phyloP scores from a whole-genome alignment of 164 flowering plant species.

The Hamamelis virginiana region DNA sequence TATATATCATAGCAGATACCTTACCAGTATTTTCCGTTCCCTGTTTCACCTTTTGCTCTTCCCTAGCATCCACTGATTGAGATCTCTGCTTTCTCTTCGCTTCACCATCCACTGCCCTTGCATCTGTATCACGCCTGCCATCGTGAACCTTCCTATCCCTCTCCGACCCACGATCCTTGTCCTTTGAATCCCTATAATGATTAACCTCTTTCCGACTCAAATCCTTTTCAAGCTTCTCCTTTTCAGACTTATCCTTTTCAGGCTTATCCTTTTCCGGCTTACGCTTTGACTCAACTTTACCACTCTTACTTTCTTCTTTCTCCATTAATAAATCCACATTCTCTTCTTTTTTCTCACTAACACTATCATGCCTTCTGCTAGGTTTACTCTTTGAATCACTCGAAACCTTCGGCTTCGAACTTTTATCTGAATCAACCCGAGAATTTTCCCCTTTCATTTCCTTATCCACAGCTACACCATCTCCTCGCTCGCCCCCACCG shows the following conservation, averaged over 20 bases:
- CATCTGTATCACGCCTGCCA: conserved; percentile 19
- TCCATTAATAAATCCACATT: conserved; percentile 16
- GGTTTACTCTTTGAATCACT: conserved; percentile 47
- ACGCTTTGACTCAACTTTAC: conserved; percentile 40
- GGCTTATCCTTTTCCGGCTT: conserved; percentile 39
- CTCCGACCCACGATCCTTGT: conserved; percentile 42
- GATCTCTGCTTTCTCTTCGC: conserved; percentile 34
- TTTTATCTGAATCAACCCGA: conserved; percentile 28
- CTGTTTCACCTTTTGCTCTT: conserved; percentile 29
- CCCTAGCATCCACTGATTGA: conserved; percentile 20
- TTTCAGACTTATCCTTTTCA: conserved; percentile 43
- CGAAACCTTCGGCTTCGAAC: conserved; percentile 25
- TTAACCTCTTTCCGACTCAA: conserved; percentile 40
- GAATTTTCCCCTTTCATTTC: conserved; percentile 23
- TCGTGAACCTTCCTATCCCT: conserved; percentile 43
- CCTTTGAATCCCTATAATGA: conserved; percentile 38
- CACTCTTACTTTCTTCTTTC: conserved; percentile 38
- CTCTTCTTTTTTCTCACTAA: conserved; percentile 39
- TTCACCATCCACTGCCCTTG: conserved; percentile 21
- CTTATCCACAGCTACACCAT: conserved; percentile 17
- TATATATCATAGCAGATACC: conserved; percentile 18
- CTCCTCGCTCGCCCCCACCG: conserved; percentile 25
- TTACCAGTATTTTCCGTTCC: conserved; percentile 57
- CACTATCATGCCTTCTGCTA: conserved; percentile 41
- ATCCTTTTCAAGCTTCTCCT: conserved; percentile 49